A percentile compares a stretch with the other conserved stretches of the same genome.
These are phyloP conservation scores for Phytopythium ostracodes DNA, from an alignment of 352 stramenopile genomes.

Conservation along the genomic window DNA sequence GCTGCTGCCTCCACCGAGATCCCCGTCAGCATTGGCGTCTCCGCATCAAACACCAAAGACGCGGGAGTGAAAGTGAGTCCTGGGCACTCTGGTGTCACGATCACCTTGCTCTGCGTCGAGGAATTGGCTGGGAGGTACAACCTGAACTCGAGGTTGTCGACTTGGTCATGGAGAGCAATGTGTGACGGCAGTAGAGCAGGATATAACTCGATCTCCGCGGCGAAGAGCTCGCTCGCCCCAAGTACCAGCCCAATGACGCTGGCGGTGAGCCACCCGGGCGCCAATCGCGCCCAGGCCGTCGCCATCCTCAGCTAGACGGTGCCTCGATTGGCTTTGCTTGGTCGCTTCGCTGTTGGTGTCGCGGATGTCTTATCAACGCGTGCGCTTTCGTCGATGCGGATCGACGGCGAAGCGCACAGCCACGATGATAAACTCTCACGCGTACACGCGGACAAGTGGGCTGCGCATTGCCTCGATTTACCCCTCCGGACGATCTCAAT, in stretches of 20 bases:
- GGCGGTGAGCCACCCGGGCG: background rate
- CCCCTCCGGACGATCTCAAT: background rate
- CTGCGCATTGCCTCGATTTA: background rate
- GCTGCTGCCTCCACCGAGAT: conserved; percentile 15
- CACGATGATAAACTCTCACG: background rate
- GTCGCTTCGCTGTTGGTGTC: background rate
- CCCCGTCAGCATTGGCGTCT: conserved; percentile 8
- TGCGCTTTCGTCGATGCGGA: background rate
- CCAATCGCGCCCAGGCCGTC: background rate
- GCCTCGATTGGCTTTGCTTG: background rate
- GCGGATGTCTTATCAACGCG: background rate
- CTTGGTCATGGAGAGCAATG: background rate
- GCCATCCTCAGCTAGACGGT: background rate
- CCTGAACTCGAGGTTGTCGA: conserved; percentile 11
- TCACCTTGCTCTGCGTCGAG: conserved; percentile 8
- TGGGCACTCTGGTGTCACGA: conserved; percentile 30
- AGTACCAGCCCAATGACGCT: background rate
- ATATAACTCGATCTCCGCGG: background rate
- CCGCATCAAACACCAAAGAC: conserved; percentile 19
- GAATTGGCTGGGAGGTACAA: conserved; percentile 22
- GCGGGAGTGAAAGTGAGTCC: conserved; percentile 31
- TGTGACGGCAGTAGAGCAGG: background rate
- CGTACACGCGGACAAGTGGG: background rate
- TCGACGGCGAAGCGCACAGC: background rate
- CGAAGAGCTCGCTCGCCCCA: background rate